phyloP scores from a whole-genome alignment of 441 rosid genomes.

The Biscutella laevigata region DNA sequence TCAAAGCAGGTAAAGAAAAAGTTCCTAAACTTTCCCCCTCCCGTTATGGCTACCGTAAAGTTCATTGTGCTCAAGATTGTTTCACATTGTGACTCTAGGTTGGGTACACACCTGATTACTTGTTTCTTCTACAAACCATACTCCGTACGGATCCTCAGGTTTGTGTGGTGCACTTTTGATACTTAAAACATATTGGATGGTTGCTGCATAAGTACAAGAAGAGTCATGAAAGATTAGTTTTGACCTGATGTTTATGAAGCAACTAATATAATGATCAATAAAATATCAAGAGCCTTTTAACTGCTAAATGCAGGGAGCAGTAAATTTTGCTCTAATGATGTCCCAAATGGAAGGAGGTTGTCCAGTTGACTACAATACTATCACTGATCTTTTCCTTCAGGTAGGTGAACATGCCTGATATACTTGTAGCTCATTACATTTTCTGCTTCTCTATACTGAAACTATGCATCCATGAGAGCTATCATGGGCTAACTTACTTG shows the following conservation, averaged over 20 bases:
- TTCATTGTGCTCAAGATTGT: constrained; percentile 13
- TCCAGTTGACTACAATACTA: constrained; percentile 95
- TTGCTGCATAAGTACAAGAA: background rate
- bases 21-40: constrained; percentile 2
- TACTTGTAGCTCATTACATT: background rate
- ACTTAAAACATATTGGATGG: constrained; percentile 9
- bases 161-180: constrained; percentile 22
- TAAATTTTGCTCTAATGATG: constrained; percentile 99
- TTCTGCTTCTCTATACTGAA: background rate
- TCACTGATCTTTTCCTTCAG: constrained; percentile 99
- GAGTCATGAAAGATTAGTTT: constrained; percentile 1
- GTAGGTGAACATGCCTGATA: constrained; percentile 27
- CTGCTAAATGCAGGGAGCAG: constrained; percentile 72
- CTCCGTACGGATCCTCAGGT: constrained; percentile 99
- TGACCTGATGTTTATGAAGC: constrained; percentile 5
- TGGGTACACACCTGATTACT: constrained; percentile 96
- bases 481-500: constrained; percentile 9
- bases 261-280: background rate
- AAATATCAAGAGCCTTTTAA: background rate
- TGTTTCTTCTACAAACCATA: constrained; percentile 98
- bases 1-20: constrained; percentile 79
- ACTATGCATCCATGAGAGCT: background rate
- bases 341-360: constrained; percentile 99
- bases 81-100: constrained; percentile 48
- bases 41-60: background rate